These are phyloP conservation scores for Desmodesmus armatus DNA, from an alignment of 139 green algal species.

Conservation along the genomic window DNA sequence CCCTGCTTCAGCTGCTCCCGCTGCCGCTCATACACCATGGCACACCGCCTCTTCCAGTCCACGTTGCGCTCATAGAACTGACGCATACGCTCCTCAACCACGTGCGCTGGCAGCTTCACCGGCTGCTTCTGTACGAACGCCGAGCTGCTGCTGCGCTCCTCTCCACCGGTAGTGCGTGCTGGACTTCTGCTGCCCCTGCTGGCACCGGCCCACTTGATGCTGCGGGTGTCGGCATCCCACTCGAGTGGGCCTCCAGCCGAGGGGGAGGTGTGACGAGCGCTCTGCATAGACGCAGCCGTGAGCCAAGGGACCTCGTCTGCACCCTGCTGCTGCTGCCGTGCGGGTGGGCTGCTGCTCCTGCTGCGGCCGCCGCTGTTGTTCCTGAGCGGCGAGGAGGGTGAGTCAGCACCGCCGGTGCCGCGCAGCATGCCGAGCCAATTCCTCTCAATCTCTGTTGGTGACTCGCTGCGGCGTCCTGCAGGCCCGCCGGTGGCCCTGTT, in stretches of 20 bases:
- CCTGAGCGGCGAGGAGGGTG: too few species aligned
- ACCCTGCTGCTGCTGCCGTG: too few species aligned
- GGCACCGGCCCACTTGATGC: neutral
- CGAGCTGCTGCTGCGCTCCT: constrained; percentile 4
- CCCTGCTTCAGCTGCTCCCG: neutral
- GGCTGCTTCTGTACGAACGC: neutral
- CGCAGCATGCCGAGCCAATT: too few species aligned
- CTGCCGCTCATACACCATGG: constrained; percentile 23
- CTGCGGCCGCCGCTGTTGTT: neutral
- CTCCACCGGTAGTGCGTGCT: neutral
- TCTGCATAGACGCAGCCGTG: too few species aligned
- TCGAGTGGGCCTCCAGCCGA: too few species aligned
- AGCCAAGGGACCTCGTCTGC: too few species aligned
- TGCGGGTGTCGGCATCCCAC: too few species aligned
- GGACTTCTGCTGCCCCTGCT: neutral
- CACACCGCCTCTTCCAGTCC: constrained; percentile 36
- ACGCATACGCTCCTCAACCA: neutral
- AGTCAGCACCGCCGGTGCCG: too few species aligned
- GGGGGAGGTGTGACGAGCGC: too few species aligned
- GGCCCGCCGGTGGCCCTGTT: too few species aligned
- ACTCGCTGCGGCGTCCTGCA: too few species aligned
- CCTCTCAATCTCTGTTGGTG: too few species aligned
- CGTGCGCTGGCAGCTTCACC: neutral
- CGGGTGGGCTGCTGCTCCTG: neutral
- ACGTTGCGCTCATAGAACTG: constrained; percentile 29